Base-by-base conservation (phyloP, 305 asterid genomes). In the Solanum hybrid region DNA sequence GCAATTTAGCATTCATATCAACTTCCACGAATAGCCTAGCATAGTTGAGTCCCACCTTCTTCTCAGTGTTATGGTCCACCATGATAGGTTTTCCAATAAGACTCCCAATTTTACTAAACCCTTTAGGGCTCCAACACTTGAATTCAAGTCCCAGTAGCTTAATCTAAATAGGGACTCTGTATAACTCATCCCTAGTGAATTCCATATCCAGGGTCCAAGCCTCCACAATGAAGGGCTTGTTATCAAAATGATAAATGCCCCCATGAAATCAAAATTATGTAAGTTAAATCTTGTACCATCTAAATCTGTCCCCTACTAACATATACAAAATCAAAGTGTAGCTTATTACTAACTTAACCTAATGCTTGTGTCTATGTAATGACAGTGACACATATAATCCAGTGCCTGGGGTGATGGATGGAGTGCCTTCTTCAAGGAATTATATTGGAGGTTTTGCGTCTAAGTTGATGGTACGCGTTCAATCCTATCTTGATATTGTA, bases 361-460 rank as follows among this genome's bases (percentile, higher is more conserved):
- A 56, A 85, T 85, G 34, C 77, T 85, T 56, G 51, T 85, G 38
- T 56, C n/a, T 19, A 36, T 89, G 80, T 37, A 89, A 38, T 88
- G 89, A 77, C 94, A 96, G 99, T 40, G 99, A 97, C 89, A 90
- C 97, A 27, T 96, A 97, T 90, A 97, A 97, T 92, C 99, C 99
- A n/a, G 99, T 97, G 90, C 99, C 99, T 76, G 99, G 99, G 45
- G 98, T 97, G 93, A 96, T 97, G 98, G 95, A 95, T 78, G 99
- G 96, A 85, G 98, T 95, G 87, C 99, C 99, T 6, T 94, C 99
- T 91, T 96, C 99, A 6, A 95, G 97, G 91, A 91, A 94, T 90
- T 97, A 96, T 86, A 93, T 91, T 26, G 99, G 99, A 69, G 99
- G 99, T 51, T 97, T 97, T 90, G 93, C 98, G 31, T 93, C 99